A percentile compares a stretch with the other conserved stretches of the same genome.
These are phyloP conservation scores for Mikania micrantha DNA, from an alignment of 129 eudicot species.

Conservation along the genomic window DNA sequence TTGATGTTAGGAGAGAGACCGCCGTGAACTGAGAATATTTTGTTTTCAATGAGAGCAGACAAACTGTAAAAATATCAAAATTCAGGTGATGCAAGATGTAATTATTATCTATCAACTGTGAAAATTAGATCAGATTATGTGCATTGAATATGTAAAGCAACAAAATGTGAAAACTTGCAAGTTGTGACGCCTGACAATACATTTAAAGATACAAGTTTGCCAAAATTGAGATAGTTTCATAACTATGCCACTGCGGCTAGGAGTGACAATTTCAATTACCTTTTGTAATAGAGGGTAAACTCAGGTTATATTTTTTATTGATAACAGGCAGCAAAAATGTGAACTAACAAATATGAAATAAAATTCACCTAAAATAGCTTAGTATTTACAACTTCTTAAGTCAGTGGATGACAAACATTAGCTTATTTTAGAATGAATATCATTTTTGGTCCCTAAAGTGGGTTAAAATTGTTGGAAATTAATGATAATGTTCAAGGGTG, in stretches of 20 bases:
- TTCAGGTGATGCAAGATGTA: conserved; percentile 3
- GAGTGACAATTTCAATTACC: neutral
- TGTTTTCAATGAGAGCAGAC: conserved; percentile 97
- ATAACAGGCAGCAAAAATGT: no score
- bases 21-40: conserved; percentile 92
- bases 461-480: no score
- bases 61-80: conserved; percentile 39
- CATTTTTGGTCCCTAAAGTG: no score
- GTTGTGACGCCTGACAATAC: neutral
- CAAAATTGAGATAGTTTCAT: no score
- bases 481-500: no score
- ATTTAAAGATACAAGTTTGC: neutral
- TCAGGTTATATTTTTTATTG: neutral
- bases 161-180: neutral
- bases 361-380: neutral
- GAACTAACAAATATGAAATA: no score
- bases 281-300: neutral
- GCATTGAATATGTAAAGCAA: neutral
- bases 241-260: no score
- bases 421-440: no score
- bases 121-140: neutral
- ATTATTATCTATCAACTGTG: neutral
- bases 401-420: no score
- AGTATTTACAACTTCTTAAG: neutral
- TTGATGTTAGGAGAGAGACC: conserved; percentile 88